phyloP scores from a whole-genome alignment of 495 filamentous ascomycete genomes.

The Daldinia childiae region DNA sequence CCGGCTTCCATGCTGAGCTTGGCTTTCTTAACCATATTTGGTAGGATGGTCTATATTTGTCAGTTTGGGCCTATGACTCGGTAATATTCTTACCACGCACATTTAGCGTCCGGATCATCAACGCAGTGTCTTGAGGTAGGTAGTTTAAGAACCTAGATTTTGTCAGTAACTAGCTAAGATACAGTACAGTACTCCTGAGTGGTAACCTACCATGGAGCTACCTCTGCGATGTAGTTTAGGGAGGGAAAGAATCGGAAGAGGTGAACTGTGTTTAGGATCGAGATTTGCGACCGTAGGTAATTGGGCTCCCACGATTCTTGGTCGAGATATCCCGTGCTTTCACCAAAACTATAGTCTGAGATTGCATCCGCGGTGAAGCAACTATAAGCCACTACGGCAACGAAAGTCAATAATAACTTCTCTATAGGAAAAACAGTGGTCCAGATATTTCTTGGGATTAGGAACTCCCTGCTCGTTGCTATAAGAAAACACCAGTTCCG shows the following conservation, averaged over 20 bases:
- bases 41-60: constrained; percentile 23
- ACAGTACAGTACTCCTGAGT: neutral
- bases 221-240: constrained; percentile 2
- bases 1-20: constrained; percentile 3
- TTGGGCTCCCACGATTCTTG: constrained; percentile 35
- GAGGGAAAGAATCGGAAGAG: constrained; percentile 33
- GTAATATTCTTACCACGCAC: constrained; percentile 12
- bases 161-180: neutral
- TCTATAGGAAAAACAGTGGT: neutral
- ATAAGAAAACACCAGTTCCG: neutral
- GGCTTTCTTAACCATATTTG: constrained; percentile 13
- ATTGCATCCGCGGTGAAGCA: constrained; percentile 41
- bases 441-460: neutral
- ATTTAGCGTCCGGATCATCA: constrained; percentile 18
- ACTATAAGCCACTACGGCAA: constrained; percentile 23
- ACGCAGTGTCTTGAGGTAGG: constrained; percentile 8
- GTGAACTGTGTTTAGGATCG: constrained; percentile 9
- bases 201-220: constrained; percentile 11
- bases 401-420: neutral
- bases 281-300: constrained; percentile 21
- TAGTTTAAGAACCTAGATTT: constrained; percentile 16
- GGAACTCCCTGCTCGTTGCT: neutral
- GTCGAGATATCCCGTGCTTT: constrained; percentile 32
- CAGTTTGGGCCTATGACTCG: neutral
- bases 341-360: constrained; percentile 40